Evolutionary conservation across 768 basidiomycete species (phyloP).

Genomic region (Amanita rimosa): DNA sequence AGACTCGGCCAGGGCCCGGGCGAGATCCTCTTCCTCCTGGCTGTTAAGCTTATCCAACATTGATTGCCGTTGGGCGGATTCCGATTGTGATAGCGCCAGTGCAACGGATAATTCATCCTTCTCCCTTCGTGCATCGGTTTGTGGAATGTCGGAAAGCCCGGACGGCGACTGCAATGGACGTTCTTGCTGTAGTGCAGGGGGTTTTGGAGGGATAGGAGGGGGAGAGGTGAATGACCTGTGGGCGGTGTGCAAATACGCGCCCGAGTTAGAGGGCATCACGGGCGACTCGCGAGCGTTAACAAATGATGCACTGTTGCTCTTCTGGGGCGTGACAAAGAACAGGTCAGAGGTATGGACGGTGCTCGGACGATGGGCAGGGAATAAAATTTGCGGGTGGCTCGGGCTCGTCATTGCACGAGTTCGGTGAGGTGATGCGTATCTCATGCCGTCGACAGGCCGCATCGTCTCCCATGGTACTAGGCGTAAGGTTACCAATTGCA

Average conservation of each 20-base stretch:
- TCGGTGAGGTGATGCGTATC: neutral
- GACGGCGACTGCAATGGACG: neutral
- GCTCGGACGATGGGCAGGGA: constrained; percentile 18
- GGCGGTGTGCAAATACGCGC: neutral
- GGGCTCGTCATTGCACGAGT: constrained; percentile 1
- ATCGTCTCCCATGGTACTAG: constrained; percentile 8
- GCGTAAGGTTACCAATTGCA: neutral
- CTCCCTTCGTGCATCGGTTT: constrained; percentile 7
- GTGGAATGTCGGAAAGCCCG: neutral
- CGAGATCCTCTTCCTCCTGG: constrained; percentile 59
- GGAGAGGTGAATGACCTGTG: constrained; percentile 13
- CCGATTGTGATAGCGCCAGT: constrained; percentile 38
- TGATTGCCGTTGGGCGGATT: constrained; percentile 21
- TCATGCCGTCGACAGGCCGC: neutral
- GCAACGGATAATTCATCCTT: constrained; percentile 36
- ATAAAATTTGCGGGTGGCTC: constrained; percentile 15
- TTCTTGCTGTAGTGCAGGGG: constrained; percentile 10
- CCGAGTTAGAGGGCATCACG: neutral
- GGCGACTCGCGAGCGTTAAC: neutral
- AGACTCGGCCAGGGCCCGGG: constrained; percentile 50
- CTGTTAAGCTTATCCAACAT: constrained; percentile 21
- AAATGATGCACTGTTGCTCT: neutral
- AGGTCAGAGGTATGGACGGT: constrained; percentile 21
- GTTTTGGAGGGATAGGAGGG: constrained; percentile 32
- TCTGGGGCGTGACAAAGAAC: constrained; percentile 15